Evolutionary conservation across 202 grass and related monocot genomes (phyloP).

Genomic region (Sporobolus alterniflorus): DNA sequence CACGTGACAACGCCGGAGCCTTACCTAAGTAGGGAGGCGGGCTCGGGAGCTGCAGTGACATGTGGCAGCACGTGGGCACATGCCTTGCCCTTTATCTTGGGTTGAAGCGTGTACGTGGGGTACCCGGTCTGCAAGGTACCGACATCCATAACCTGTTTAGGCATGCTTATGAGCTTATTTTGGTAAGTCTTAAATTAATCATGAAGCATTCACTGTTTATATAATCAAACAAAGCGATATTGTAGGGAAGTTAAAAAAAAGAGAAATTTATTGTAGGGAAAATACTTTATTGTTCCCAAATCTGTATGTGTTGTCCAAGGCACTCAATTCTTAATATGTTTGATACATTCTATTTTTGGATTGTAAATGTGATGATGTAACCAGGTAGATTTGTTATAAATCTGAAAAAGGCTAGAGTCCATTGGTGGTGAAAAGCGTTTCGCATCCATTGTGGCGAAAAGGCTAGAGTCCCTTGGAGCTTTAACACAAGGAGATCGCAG

Average conservation of each 20-base stretch:
- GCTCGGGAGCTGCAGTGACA: too few species aligned
- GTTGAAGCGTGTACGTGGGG: too few species aligned
- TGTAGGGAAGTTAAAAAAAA: too few species aligned
- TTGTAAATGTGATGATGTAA: conserved; percentile 1
- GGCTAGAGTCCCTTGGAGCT: conserved; percentile 95
- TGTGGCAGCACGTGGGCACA: too few species aligned
- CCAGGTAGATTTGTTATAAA: not conserved
- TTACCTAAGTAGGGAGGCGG: too few species aligned
- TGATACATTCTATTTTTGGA: conserved; percentile 17
- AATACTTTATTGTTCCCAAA: not conserved
- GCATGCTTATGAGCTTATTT: conserved; percentile 28
- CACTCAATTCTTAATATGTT: not conserved
- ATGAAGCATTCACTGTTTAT: conserved; percentile 4
- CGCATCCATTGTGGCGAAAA: conserved; percentile 98
- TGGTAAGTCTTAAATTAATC: not conserved
- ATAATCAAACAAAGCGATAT: not conserved
- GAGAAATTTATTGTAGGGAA: not conserved
- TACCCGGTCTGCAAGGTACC: too few species aligned
- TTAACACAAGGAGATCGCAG: conserved; percentile 99
- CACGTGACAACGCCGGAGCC: too few species aligned
- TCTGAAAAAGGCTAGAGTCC: too few species aligned
- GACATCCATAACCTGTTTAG: not conserved
- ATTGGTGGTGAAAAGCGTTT: conserved; percentile 97
- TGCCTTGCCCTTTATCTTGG: too few species aligned
- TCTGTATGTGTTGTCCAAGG: conserved; percentile 12